A percentile compares a stretch with the other conserved stretches of the same genome.
Conservation (phyloP, 352 stramenopile genomes). For the Halophytophthora batemanensis region DNA sequence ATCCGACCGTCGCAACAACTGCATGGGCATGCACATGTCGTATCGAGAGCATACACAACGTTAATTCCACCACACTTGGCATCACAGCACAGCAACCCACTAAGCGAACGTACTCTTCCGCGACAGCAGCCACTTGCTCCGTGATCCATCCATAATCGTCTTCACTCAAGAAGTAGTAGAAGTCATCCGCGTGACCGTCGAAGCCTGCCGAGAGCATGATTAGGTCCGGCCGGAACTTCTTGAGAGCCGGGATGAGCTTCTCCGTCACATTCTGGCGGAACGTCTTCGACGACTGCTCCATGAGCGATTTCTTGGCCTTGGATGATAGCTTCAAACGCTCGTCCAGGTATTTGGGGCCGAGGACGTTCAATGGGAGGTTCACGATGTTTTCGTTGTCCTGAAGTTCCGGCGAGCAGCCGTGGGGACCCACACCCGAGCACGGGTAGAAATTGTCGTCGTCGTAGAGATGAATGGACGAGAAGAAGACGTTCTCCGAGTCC, state of each 20-base stretch:
- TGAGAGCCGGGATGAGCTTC: constrained; percentile 45
- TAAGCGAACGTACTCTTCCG: constrained; percentile 78
- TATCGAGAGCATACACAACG: constrained; percentile 2
- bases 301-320: constrained; percentile 50
- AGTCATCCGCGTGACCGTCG: constrained; percentile 62
- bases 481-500: constrained; percentile 64
- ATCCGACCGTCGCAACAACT: constrained; percentile 90
- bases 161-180: constrained; percentile 73
- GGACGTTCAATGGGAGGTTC: constrained; percentile 50
- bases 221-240: constrained; percentile 49
- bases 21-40: constrained; percentile 9
- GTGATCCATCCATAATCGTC: constrained; percentile 89
- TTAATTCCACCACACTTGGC: constrained; percentile 1
- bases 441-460: constrained; percentile 69
- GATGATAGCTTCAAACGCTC: constrained; percentile 48
- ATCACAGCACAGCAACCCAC: neutral
- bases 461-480: constrained; percentile 59
- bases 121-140: constrained; percentile 82
- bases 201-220: constrained; percentile 73
- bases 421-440: constrained; percentile 44
- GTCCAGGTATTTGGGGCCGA: constrained; percentile 56
- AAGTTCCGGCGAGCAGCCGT: constrained; percentile 49
- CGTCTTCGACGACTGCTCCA: constrained; percentile 40
- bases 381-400: constrained; percentile 43
- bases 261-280: constrained; percentile 46